These are phyloP conservation scores for Tilletiopsis washingtonensis DNA, from an alignment of 1,284 basidiomycete species.

Conservation along the genomic window DNA sequence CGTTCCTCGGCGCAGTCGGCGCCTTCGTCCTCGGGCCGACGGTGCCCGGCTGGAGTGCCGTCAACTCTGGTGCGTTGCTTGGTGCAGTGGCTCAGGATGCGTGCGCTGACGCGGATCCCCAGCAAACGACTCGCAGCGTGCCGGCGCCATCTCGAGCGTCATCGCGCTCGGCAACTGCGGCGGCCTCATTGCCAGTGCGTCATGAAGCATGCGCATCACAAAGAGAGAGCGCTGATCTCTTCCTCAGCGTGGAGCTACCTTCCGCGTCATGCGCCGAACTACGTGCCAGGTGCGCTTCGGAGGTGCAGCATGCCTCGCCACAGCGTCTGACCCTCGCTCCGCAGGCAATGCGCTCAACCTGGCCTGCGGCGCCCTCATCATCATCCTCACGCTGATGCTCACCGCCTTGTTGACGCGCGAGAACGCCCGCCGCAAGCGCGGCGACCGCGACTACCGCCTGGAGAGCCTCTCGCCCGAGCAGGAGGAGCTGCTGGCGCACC, in stretches of 20 bases:
- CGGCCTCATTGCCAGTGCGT: slow-evolving; percentile 41
- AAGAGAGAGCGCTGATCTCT: too few relatives aligned
- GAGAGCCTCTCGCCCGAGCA: slow-evolving; percentile 12
- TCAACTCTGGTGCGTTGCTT: too few relatives aligned
- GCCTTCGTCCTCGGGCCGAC: slow-evolving; percentile 42
- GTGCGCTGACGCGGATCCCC: not conserved
- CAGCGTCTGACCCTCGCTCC: too few relatives aligned
- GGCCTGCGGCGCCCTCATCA: slow-evolving; percentile 9
- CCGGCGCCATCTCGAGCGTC: slow-evolving; percentile 33
- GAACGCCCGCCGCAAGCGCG: slow-evolving; percentile 14
- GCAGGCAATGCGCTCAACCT: slow-evolving; percentile 25
- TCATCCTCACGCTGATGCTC: slow-evolving; percentile 8
- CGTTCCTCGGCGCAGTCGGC: slow-evolving; percentile 39
- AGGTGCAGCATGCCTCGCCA: too few relatives aligned
- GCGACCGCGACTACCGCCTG: slow-evolving; percentile 10
- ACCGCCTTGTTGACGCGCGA: slow-evolving; percentile 18
- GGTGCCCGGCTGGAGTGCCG: slow-evolving; percentile 19
- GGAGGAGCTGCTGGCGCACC: slow-evolving; percentile 15
- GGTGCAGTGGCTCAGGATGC: not conserved
- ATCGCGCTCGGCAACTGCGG: slow-evolving; percentile 44
- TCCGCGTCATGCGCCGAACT: slow-evolving; percentile 19
- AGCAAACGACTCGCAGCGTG: slow-evolving; percentile 33
- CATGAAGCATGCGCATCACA: too few relatives aligned
- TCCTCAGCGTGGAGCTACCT: too few relatives aligned
- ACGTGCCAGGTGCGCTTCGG: too few relatives aligned